A percentile compares a stretch with the other conserved stretches of the same genome.
Conservation (phyloP, 2,329 filamentous ascomycete species). For the Setomelanomma holmii region DNA sequence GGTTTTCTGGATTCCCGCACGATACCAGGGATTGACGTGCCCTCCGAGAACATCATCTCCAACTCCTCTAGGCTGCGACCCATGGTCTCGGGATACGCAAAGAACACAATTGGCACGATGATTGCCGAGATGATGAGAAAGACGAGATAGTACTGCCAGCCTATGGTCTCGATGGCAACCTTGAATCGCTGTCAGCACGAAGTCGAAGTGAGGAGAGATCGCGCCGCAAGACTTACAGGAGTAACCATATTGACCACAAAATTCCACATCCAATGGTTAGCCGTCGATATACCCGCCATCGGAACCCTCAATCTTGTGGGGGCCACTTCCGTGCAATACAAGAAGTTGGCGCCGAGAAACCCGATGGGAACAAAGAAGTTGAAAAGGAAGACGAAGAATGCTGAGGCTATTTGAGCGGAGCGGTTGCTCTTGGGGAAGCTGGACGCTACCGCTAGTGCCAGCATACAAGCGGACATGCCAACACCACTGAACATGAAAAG, state of each 20-base stretch:
- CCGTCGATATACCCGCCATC: slow-evolving; percentile 65
- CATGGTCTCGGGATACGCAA: slow-evolving; percentile 59
- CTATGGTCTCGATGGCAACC: slow-evolving; percentile 59
- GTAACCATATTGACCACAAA: slow-evolving; percentile 38
- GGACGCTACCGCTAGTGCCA: slow-evolving; percentile 60
- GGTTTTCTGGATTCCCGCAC: slow-evolving; percentile 31
- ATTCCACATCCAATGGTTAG: slow-evolving; percentile 55
- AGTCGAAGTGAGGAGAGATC: slow-evolving; percentile 43
- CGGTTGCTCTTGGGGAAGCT: slow-evolving; percentile 57
- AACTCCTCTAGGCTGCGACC: slow-evolving; percentile 57
- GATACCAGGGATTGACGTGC: slow-evolving; percentile 36
- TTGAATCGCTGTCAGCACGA: background rate
- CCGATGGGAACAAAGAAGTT: slow-evolving; percentile 68
- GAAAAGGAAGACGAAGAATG: slow-evolving; percentile 66
- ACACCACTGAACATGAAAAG: slow-evolving; percentile 61
- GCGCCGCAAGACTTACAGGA: slow-evolving; percentile 53
- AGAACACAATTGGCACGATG: slow-evolving; percentile 55
- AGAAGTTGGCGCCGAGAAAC: slow-evolving; percentile 66
- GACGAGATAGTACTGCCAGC: slow-evolving; percentile 61
- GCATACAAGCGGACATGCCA: slow-evolving; percentile 64
- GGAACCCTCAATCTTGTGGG: slow-evolving; percentile 60
- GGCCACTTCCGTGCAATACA: slow-evolving; percentile 66
- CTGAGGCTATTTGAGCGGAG: slow-evolving; percentile 59
- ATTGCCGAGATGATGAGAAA: slow-evolving; percentile 57
- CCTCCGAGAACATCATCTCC: slow-evolving; percentile 52